phyloP scores from a whole-genome alignment of 2,329 filamentous ascomycete genomes.

The Didymella segeticola region DNA sequence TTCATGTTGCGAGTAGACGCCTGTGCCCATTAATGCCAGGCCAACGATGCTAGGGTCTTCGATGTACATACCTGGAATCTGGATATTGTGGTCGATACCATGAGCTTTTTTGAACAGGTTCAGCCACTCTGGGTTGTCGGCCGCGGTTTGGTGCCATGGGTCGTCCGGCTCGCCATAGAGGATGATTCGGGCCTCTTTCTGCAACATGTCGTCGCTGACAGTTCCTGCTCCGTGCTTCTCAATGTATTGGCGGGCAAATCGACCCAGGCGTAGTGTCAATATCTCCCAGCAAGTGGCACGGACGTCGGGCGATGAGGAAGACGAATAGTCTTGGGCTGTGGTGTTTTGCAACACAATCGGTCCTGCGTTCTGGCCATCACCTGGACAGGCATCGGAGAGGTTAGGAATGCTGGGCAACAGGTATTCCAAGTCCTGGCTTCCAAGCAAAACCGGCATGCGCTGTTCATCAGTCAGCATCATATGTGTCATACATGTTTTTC shows the following conservation, averaged over 20 bases:
- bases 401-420: conserved; percentile 28
- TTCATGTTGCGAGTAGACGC: conserved; percentile 30
- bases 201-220: conserved; percentile 59
- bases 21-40: conserved; percentile 4
- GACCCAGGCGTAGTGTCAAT: conserved; percentile 55
- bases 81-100: conserved; percentile 40
- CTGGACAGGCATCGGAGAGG: conserved; percentile 28
- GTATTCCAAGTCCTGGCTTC: conserved; percentile 35
- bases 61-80: conserved; percentile 17
- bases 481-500: neutral
- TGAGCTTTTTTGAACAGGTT: conserved; percentile 59
- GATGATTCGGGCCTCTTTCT: conserved; percentile 55
- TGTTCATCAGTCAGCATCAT: conserved; percentile 21
- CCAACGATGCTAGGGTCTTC: neutral
- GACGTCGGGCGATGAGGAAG: conserved; percentile 7
- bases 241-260: conserved; percentile 51
- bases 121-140: conserved; percentile 55
- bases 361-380: conserved; percentile 19
- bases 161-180: conserved; percentile 57
- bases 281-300: conserved; percentile 58
- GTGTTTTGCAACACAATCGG: conserved; percentile 26
- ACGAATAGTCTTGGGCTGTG: conserved; percentile 25
- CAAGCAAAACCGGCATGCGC: conserved; percentile 25
- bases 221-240: conserved; percentile 43
- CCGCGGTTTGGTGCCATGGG: conserved; percentile 54